Conservation (phyloP, 106 monocot genomes). For the Ottelia alismoides region DNA sequence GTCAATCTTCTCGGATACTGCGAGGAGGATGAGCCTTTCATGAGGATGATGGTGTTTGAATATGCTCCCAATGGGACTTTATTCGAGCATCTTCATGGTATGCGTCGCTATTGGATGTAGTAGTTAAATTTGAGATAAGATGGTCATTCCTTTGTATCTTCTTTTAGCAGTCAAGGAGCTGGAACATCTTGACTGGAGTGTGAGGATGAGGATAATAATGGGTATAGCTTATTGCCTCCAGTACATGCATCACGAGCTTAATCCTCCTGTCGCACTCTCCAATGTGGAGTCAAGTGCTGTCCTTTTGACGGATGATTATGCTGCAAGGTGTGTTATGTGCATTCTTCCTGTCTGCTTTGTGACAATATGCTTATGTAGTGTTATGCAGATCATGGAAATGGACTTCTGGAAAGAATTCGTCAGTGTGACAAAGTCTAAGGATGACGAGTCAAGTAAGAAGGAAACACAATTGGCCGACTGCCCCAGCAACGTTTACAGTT, state of each 20-base stretch:
- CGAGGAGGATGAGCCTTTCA: slow-evolving; percentile 66
- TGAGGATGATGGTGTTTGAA: slow-evolving; percentile 79
- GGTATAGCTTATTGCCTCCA: slow-evolving; percentile 86
- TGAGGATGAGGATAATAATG: slow-evolving; percentile 87
- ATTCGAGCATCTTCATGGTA: slow-evolving; percentile 83
- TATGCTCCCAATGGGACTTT: slow-evolving; percentile 72
- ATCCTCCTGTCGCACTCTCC: slow-evolving; percentile 48
- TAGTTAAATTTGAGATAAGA: not conserved
- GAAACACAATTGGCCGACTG: slow-evolving; percentile 16
- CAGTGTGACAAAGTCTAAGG: slow-evolving; percentile 9
- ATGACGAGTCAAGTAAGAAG: slow-evolving; percentile 9
- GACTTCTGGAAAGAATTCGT: slow-evolving; percentile 33
- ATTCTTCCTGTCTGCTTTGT: not conserved
- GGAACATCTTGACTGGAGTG: slow-evolving; percentile 64
- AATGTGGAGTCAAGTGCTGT: slow-evolving; percentile 35
- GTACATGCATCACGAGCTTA: slow-evolving; percentile 69
- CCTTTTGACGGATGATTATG: slow-evolving; percentile 68
- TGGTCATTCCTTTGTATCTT: not conserved
- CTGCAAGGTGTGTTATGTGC: slow-evolving; percentile 47
- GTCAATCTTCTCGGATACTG: slow-evolving; percentile 85
- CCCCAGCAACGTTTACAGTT: slow-evolving; percentile 54
- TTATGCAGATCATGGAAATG: slow-evolving; percentile 30
- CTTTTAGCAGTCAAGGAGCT: slow-evolving; percentile 56
- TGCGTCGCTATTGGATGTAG: not conserved
- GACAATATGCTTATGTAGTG: slow-evolving; percentile 3